Conservation (phyloP, 176 grass and related monocot species). For the Cocos nucifera region DNA sequence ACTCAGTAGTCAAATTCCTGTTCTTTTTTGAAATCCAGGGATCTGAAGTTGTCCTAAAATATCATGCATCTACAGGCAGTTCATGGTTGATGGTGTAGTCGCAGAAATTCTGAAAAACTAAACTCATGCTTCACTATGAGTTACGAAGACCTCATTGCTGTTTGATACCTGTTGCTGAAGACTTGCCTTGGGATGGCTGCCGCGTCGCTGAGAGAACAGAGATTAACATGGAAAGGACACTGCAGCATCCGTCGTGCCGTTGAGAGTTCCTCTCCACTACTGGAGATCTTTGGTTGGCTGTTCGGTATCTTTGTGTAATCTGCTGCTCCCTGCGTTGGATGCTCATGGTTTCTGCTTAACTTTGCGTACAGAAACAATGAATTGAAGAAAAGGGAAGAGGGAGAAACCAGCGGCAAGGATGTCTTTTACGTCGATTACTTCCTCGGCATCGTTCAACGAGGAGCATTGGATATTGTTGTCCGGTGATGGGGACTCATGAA, state of each 20-base stretch:
- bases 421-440: not conserved
- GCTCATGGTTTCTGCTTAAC: not conserved
- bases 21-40: not conserved
- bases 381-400: not conserved
- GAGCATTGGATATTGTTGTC: too few relatives aligned
- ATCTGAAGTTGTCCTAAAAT: too few relatives aligned
- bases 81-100: too few relatives aligned
- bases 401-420: not conserved
- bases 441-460: too few relatives aligned
- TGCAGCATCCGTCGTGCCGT: constrained; percentile 22
- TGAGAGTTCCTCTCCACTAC: not conserved
- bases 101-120: too few relatives aligned
- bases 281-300: not conserved
- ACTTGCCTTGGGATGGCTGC: constrained; percentile 1
- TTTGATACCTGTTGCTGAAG: not conserved
- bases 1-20: not conserved
- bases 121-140: too few relatives aligned
- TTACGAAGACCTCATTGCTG: too few relatives aligned
- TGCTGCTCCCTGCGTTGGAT: not conserved
- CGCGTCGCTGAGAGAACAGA: constrained; percentile 8
- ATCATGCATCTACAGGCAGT: too few relatives aligned
- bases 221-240: constrained; percentile 27
- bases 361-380: too few relatives aligned
- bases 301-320: not conserved
- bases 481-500: too few relatives aligned